Base-by-base conservation (phyloP, 2,329 filamentous ascomycete species). In the Lecanosticta acicola region DNA sequence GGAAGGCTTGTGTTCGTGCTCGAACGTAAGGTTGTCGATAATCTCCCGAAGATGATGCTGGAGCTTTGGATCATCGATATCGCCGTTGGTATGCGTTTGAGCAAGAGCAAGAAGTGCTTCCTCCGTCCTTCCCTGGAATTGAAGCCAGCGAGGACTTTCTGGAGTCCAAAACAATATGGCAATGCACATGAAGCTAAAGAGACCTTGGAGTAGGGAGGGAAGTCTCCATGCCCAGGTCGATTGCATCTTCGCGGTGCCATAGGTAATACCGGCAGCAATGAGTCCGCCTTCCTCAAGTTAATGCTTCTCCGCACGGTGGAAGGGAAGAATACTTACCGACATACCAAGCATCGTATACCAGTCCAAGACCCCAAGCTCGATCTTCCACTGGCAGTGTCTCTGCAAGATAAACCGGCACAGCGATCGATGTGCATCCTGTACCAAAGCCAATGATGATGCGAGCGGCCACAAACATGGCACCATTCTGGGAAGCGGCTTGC, bases 141-240 rank as follows among this genome's bases (percentile, higher is more conserved):
- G 68, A 14, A 80, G 61, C 74, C 75, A 81, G 19, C 79, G 70
- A 1, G 79, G 79, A 0, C 73, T 78, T 49, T 83, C 79, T 0
- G 79, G 79, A 4, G 78, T 69, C 40, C 76, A 71, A 50, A 66
- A 68, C 38, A 73, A 61, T 29, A 73, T 66, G 4, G 63, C 46
- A 14, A 77, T 66, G 46, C 73, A 68, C 58, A 65, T 57, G 9
- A 68, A 49, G 19, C 68, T 69, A 7, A 69, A 73, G 10, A 73
- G 50, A 34, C 71, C 68, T 56, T 80, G 78, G 2, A 76, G 59
- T 1, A 78, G 61, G 1, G 72, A 73, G 0, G 76, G 77, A 7
- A 77, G 64, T 35, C 73, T 65, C 76, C 71, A 74, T 1, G 69
- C 69, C 75, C 74, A 77, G 51, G 42, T 62, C 32, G 53, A 62